A percentile compares a stretch with the other conserved stretches of the same genome.
Evolutionary conservation across 257 asterid species (phyloP).

Genomic region (Cinchona pubescens): DNA sequence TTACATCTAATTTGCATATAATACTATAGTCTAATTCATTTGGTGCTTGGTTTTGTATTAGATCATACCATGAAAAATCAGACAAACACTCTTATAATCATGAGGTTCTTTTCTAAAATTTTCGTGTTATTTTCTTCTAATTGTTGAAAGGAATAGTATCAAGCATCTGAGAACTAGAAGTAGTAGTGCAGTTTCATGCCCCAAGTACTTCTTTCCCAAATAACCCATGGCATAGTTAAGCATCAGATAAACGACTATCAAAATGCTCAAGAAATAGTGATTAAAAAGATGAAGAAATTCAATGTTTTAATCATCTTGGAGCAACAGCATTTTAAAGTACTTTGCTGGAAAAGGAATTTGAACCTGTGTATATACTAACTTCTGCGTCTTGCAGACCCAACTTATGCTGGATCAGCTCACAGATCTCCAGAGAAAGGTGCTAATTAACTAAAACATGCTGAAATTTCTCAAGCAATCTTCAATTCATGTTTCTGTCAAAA

Average conservation of each 20-base stretch:
- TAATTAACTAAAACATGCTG: not conserved
- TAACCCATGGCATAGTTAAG: not conserved
- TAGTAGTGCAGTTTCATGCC: not conserved
- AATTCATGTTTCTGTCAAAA: not conserved
- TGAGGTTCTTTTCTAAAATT: too few relatives aligned
- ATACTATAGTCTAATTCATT: not conserved
- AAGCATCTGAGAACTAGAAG: too few relatives aligned
- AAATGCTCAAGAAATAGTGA: not conserved
- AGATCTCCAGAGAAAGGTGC: conserved; percentile 86
- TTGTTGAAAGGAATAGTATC: too few relatives aligned
- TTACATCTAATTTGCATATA: not conserved
- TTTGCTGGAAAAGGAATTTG: not conserved
- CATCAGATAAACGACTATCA: not conserved
- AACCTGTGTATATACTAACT: not conserved
- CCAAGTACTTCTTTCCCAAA: not conserved
- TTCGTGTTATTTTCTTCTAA: too few relatives aligned
- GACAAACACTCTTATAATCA: too few relatives aligned
- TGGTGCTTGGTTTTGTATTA: not conserved
- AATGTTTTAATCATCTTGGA: not conserved
- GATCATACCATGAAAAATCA: too few relatives aligned
- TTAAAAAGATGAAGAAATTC: not conserved
- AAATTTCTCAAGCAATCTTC: not conserved
- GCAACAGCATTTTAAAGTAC: not conserved
- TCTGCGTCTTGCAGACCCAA: conserved; percentile 65
- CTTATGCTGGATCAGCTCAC: conserved; percentile 89